Evolutionary conservation across 2,329 filamentous ascomycete genomes (phyloP).

Genomic region (Fusarium albidum): DNA sequence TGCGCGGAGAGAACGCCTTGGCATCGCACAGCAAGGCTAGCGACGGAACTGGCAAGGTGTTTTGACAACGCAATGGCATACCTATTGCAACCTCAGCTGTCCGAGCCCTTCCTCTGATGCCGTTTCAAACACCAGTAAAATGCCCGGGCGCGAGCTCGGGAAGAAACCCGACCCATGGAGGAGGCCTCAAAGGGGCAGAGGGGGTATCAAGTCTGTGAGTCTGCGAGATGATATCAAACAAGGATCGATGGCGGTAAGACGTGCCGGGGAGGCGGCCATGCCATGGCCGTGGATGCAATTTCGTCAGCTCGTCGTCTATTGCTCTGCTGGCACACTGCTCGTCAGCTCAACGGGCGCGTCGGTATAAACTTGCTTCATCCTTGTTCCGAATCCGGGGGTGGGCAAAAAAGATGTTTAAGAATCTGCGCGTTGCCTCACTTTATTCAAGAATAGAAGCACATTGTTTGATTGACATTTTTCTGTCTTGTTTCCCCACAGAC

Average conservation of each 20-base stretch:
- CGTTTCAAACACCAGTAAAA: slow-evolving; percentile 6
- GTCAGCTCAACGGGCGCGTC: too few relatives aligned
- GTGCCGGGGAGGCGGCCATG: background rate
- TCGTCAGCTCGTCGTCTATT: background rate
- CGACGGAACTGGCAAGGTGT: background rate
- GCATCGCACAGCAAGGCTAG: background rate
- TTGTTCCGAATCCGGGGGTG: too few relatives aligned
- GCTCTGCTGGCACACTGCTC: background rate
- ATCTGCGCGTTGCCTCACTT: too few relatives aligned
- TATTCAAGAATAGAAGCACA: too few relatives aligned
- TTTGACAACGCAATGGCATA: background rate
- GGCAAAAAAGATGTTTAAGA: too few relatives aligned
- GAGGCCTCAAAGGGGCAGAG: background rate
- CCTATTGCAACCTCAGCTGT: background rate
- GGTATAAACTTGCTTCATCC: too few relatives aligned
- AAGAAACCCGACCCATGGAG: slow-evolving; percentile 10
- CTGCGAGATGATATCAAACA: background rate
- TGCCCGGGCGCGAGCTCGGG: slow-evolving; percentile 1
- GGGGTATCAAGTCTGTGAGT: background rate
- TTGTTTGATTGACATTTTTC: too few relatives aligned
- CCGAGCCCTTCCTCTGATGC: background rate
- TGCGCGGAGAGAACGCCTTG: slow-evolving; percentile 3
- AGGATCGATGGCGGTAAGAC: background rate
- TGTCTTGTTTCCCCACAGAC: too few relatives aligned
- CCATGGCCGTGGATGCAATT: slow-evolving; percentile 20